Base-by-base conservation (phyloP, 2,329 filamentous ascomycete genomes). In the Phialophora verrucosa region DNA sequence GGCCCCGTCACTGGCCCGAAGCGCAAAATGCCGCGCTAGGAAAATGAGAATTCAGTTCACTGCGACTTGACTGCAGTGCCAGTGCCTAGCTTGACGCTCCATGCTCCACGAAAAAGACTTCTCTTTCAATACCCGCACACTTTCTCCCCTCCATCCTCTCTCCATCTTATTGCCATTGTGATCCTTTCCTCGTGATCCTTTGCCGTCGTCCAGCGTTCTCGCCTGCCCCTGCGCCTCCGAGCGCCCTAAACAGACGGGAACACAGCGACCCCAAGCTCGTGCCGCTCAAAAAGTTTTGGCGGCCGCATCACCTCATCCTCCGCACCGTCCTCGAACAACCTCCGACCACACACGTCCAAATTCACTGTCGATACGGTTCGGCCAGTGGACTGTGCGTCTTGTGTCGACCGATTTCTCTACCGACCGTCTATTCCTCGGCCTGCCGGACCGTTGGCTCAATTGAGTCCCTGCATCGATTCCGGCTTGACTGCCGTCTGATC, bases 21-120 rank as follows among this genome's bases (percentile, higher is more conserved):
- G 32, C 59, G 50, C 57, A 60, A 59, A 68, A 68, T 68, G 66
- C 63, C 66, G 66, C 66, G 66, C 66, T 68, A 68, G 66, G 62
- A 66, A 59, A 66, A 62, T 65, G 35, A 60, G 62, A 68, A 68
- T 68, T 68, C 66, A 66, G 62, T 53, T 55, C 50, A 59, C 63
- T 62, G 27, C 38, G 56, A 57, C 42, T 53, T 51, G 49, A 51
- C 49, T 51, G 49, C 49, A 27, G 49, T 44, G 38, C 44, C 58
- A 65, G 32, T 59, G 42, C 63, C 55, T 55, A 57, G 57, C 58
- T 62, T 58, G 58, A 61, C 50, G 42, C 55, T 62, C 50, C 49
- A 54, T 23, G 62, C 60, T 63, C 53, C 51, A 62, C 53, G 62
- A 67, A 67, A 67, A 67, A 64, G 57, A 66, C 66, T 65, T 57